A percentile compares a stretch with the other conserved stretches of the same genome.
Evolutionary conservation across 2,329 filamentous ascomycete genomes (phyloP).

Genomic region (Colletotrichum viniferum): DNA sequence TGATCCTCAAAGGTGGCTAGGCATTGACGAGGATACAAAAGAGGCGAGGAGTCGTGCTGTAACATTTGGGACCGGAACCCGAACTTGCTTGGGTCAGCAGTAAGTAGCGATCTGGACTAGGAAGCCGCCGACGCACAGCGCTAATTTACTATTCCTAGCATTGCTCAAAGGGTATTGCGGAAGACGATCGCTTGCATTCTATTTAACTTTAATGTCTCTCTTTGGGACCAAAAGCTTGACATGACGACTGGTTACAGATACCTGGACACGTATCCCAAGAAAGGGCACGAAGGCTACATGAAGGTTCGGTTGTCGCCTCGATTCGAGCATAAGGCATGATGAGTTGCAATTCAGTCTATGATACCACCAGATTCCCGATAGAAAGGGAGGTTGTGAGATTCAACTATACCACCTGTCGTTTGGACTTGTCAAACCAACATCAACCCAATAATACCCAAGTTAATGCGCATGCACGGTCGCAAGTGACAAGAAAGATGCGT

Average conservation of each 20-base stretch:
- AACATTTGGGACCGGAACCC: slow-evolving; percentile 20
- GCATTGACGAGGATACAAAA: not conserved
- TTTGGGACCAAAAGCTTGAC: slow-evolving; percentile 9
- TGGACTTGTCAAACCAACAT: not conserved
- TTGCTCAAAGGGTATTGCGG: slow-evolving; percentile 21
- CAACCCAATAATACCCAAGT: not conserved
- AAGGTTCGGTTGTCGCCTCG: slow-evolving; percentile 4
- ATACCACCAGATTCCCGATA: not conserved
- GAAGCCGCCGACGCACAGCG: too few species aligned
- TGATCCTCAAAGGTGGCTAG: slow-evolving; percentile 22
- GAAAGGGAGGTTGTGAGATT: not conserved
- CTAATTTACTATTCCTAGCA: not conserved
- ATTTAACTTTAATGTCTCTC: slow-evolving; percentile 22
- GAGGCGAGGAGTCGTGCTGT: not conserved
- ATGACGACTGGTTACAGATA: not conserved
- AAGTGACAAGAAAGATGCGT: not conserved
- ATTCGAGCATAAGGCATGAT: not conserved
- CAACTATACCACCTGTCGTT: not conserved
- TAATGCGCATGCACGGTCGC: not conserved
- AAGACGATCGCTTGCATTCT: slow-evolving; percentile 17
- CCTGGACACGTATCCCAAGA: slow-evolving; percentile 19
- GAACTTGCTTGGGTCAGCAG: slow-evolving; percentile 24
- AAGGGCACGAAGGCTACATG: slow-evolving; percentile 15
- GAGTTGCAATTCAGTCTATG: not conserved
- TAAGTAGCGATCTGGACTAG: not conserved